A percentile compares a stretch with the other conserved stretches of the same genome.
Evolutionary conservation across 495 filamentous ascomycete species (phyloP).

Genomic region (Penicillium tannophilum): DNA sequence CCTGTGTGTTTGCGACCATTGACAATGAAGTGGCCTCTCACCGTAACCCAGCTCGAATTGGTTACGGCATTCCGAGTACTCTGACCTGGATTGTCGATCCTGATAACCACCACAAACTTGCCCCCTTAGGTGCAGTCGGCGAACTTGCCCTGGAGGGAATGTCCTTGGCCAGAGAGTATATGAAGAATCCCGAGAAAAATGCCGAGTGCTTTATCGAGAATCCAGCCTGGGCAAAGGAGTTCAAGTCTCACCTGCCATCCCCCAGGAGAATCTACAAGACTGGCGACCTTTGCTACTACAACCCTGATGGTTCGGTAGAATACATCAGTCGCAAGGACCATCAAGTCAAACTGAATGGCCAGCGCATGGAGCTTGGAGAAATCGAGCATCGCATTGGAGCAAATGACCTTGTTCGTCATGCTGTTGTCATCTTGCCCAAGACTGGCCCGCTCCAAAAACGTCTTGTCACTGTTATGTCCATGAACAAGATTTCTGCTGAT

Average conservation of each 20-base stretch:
- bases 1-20: slow-evolving; percentile 40
- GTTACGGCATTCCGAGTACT: slow-evolving; percentile 46
- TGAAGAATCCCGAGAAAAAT: slow-evolving; percentile 55
- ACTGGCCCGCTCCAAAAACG: slow-evolving; percentile 40
- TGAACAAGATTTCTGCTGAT: slow-evolving; percentile 33
- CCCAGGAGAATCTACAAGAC: slow-evolving; percentile 49
- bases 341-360: slow-evolving; percentile 69
- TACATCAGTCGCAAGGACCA: slow-evolving; percentile 64
- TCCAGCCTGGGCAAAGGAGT: slow-evolving; percentile 37
- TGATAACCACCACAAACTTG: slow-evolving; percentile 47
- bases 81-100: slow-evolving; percentile 59
- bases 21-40: slow-evolving; percentile 36
- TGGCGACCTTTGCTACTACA: slow-evolving; percentile 56
- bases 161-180: slow-evolving; percentile 52
- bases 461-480: slow-evolving; percentile 46
- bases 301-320: slow-evolving; percentile 52
- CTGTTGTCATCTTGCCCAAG: slow-evolving; percentile 50
- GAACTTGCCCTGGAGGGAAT: slow-evolving; percentile 56
- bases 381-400: slow-evolving; percentile 46
- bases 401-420: slow-evolving; percentile 41
- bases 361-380: slow-evolving; percentile 64
- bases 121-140: slow-evolving; percentile 55
- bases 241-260: slow-evolving; percentile 22
- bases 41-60: slow-evolving; percentile 49
- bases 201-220: slow-evolving; percentile 47